phyloP scores from a whole-genome alignment of 1,284 basidiomycete species.

The Puccinia polysora region DNA sequence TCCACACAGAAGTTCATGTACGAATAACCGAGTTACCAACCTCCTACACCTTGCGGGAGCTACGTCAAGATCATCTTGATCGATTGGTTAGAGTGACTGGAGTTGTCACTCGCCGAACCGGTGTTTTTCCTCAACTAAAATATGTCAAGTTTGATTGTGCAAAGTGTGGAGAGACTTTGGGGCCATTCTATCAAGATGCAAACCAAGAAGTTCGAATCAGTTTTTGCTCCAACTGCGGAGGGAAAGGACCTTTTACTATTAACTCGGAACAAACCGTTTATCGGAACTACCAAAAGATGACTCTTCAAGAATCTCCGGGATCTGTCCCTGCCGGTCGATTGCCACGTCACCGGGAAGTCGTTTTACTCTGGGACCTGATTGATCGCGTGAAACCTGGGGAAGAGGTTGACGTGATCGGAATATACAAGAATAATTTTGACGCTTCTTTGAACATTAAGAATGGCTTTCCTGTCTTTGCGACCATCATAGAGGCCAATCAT shows the following conservation, averaged over 20 bases:
- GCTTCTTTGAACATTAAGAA: slow-evolving; percentile 97
- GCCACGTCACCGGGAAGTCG: slow-evolving; percentile 91
- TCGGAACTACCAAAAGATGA: slow-evolving; percentile 98
- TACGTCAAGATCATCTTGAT: slow-evolving; percentile 87
- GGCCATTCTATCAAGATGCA: slow-evolving; percentile 96
- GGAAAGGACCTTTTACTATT: slow-evolving; percentile 88
- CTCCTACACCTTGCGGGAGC: slow-evolving; percentile 80
- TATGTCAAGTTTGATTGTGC: slow-evolving; percentile 98
- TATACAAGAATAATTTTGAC: slow-evolving; percentile 99
- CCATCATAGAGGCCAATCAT: slow-evolving; percentile 94
- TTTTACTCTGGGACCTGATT: slow-evolving; percentile 95
- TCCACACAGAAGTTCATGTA: slow-evolving; percentile 96
- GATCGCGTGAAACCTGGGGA: slow-evolving; percentile 97
- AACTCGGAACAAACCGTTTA: slow-evolving; percentile 99
- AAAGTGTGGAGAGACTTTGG: slow-evolving; percentile 84
- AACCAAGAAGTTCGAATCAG: slow-evolving; percentile 89
- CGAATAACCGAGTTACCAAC: slow-evolving; percentile 90
- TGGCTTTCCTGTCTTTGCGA: slow-evolving; percentile 98
- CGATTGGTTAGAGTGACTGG: slow-evolving; percentile 90
- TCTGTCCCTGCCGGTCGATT: slow-evolving; percentile 94
- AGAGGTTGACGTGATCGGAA: slow-evolving; percentile 95
- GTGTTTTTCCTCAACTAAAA: slow-evolving; percentile 97
- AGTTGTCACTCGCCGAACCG: slow-evolving; percentile 92
- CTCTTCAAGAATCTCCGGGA: slow-evolving; percentile 95
- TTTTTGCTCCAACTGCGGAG: slow-evolving; percentile 88